These are phyloP conservation scores for Xylariaceae sp. DNA, from an alignment of 2,329 filamentous ascomycete genomes.

Conservation along the genomic window DNA sequence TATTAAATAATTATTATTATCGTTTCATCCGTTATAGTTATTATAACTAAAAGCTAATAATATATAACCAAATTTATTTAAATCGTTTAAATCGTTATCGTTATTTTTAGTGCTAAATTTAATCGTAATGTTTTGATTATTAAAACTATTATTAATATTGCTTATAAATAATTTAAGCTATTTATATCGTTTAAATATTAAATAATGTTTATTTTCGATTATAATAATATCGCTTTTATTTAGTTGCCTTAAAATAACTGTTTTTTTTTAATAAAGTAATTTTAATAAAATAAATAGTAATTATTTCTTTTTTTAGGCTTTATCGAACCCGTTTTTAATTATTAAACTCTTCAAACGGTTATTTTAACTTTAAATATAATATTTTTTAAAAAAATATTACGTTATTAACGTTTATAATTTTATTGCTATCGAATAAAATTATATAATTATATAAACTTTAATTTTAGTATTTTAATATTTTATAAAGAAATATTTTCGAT, in stretches of 20 bases:
- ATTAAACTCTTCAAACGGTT: slow-evolving; percentile 3
- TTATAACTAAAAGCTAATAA: neutral
- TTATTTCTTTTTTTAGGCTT: slow-evolving; percentile 1
- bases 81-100: neutral
- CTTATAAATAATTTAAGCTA: no score
- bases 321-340: neutral
- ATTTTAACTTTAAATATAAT: slow-evolving; percentile 1
- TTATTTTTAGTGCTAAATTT: no score
- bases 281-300: neutral
- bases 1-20: neutral
- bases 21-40: neutral
- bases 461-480: slow-evolving; percentile 6
- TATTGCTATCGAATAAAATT: slow-evolving; percentile 5
- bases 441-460: slow-evolving; percentile 9
- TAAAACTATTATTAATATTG: no score
- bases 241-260: neutral
- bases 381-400: slow-evolving; percentile 5
- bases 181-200: neutral
- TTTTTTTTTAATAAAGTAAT: slow-evolving; percentile 1
- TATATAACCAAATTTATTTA: neutral
- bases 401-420: slow-evolving; percentile 4
- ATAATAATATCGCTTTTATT: slow-evolving; percentile 4
- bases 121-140: no score
- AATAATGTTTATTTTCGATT: neutral
- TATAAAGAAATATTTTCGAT: neutral